Conservation (phyloP, 306 rosid genomes). For the Quercus rubra region DNA sequence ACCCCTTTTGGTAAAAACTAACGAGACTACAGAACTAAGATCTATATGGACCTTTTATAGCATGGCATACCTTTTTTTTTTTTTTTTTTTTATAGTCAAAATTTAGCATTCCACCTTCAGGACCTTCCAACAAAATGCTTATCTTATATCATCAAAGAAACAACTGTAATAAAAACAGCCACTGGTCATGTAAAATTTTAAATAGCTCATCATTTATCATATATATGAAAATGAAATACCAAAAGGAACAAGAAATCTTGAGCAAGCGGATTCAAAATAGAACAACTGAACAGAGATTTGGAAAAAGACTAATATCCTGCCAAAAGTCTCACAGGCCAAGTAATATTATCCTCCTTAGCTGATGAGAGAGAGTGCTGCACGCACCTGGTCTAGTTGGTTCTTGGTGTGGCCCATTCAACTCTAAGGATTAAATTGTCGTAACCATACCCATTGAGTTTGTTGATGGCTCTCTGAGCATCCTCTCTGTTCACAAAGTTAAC, state of each 20-base stretch:
- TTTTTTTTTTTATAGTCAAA: no score
- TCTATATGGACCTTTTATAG: no score
- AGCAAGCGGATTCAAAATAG: background rate
- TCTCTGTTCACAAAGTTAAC: slow-evolving; percentile 91
- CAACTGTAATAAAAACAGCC: background rate
- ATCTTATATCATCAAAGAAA: background rate
- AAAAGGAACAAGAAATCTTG: background rate
- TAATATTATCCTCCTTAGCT: background rate
- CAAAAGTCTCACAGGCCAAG: background rate
- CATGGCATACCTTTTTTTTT: no score
- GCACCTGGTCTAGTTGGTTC: slow-evolving; percentile 37
- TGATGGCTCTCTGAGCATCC: slow-evolving; percentile 90
- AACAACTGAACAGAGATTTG: background rate
- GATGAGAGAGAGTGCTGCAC: background rate
- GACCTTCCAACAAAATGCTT: no score
- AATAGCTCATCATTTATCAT: background rate
- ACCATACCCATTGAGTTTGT: slow-evolving; percentile 91
- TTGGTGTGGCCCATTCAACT: slow-evolving; percentile 71
- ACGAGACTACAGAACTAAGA: no score
- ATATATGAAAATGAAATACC: background rate
- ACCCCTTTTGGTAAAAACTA: no score
- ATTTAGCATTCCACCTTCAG: no score
- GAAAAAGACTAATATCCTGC: background rate
- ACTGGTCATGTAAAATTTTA: background rate
- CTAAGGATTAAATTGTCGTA: slow-evolving; percentile 76